Evolutionary conservation across 179 eudicot species (phyloP), one percentile per base, ranked within the genome.

Genomic region (Beta macrorhiza): DNA sequence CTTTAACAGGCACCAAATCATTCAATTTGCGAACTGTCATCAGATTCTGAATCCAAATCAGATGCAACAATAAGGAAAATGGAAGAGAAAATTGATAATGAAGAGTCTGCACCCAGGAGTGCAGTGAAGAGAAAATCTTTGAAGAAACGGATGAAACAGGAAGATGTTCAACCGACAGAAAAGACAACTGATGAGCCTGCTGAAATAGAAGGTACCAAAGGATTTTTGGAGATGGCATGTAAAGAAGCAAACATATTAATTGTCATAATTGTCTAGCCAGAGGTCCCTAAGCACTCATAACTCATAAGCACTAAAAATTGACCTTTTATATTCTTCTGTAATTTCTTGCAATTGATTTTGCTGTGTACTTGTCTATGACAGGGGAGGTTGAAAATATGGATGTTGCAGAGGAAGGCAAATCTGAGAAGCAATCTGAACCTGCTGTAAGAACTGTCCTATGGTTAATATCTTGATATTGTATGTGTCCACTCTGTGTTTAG

Each of bases 401-500:
- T 70, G 82, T 77, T 80, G 82, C 82, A 72, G 91, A 88, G 84
- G 92, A 90, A 84, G 88, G 80, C 64, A 82, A 78, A 72, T 71
- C 89, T 74, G 92, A 86, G 76, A 94, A 90, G 88, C 91, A 80
- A 72, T 75, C 57, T 76, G 90, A 93, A 83, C 84, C 89, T 77
- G 88, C 82, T 76, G 98, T 93, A 83, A 90, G 95, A 74, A 65
- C 64, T 77, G 83, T 37, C 42, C 42, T 2, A 0, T 0, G 42
- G 42, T 74, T 70, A 67, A 57, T 78, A 82, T 67, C 55, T 37
- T 49, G 68, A 74, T 83, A 72, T 32, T 78, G 42, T 75, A 71
- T 73, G 70, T 77, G 5, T 78, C 6, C 32, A 12, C 22, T 47
- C 32, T 70, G 63, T 67, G 22, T 53, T 78, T 74, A 22, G 62